A percentile compares a stretch with the other conserved stretches of the same genome.
phyloP scores from a whole-genome alignment of 768 basidiomycete species.

The Amanita subjunquillea region DNA sequence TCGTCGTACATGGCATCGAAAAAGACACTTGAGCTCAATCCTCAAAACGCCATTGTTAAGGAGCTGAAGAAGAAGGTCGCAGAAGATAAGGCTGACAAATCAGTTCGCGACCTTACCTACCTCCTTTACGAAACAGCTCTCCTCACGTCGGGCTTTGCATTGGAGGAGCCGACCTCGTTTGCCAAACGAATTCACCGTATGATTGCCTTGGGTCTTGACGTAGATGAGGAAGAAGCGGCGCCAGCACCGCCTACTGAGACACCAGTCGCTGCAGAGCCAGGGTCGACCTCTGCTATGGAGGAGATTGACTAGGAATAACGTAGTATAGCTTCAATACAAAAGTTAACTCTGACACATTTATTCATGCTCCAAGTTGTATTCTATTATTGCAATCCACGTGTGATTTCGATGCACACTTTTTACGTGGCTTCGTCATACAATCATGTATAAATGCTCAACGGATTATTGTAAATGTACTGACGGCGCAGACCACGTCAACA shows the following conservation, averaged over 20 bases:
- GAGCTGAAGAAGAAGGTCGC: conserved; percentile 93
- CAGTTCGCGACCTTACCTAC: conserved; percentile 92
- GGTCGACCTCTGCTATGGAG: conserved; percentile 86
- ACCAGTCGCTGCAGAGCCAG: conserved; percentile 44
- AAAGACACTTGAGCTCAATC: conserved; percentile 97
- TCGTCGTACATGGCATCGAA: conserved; percentile 98
- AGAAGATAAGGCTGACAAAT: conserved; percentile 98
- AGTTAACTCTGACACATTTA: too few species aligned
- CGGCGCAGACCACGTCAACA: too few species aligned
- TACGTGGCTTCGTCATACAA: too few species aligned
- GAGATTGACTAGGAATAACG: conserved; percentile 67
- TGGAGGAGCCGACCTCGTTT: conserved; percentile 92
- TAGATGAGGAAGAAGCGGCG: conserved; percentile 49
- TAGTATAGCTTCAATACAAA: neutral
- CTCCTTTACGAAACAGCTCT: conserved; percentile 96
- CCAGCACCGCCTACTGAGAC: conserved; percentile 33
- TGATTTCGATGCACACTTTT: too few species aligned
- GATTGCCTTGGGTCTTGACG: conserved; percentile 89
- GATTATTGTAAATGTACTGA: too few species aligned
- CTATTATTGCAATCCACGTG: too few species aligned
- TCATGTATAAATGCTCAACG: too few species aligned
- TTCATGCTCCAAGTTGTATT: too few species aligned
- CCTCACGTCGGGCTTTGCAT: conserved; percentile 89
- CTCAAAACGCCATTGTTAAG: conserved; percentile 85
- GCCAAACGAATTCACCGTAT: conserved; percentile 95